Base-by-base conservation (phyloP, 345 rosid species). In the Corchorus capsularis region DNA sequence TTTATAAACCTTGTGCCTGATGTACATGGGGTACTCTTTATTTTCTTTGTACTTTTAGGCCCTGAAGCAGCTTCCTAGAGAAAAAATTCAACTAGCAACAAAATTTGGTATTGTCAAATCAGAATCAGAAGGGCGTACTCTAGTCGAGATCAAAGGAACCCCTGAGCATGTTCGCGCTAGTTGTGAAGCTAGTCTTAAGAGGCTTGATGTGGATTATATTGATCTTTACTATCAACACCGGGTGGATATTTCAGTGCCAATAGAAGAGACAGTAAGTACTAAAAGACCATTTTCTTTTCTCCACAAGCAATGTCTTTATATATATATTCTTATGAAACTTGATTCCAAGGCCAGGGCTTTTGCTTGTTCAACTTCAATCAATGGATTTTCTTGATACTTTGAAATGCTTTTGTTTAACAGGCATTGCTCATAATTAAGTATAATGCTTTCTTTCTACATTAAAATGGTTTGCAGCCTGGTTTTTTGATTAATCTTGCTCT, bases 141-240 rank as follows among this genome's bases (percentile, higher is more conserved):
- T 70, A 50, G n/a, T 80, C 56, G 75, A 43, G 20, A 75, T 84
- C 8, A 74, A 45, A 56, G 90, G 90, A 27, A 74, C 39, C 61
- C 89, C 92, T 62, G 78, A 75, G 27, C 73, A 89, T 35, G 86
- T 77, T 22, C 71, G 89, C n/a, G 57, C 75, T 72, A 83, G 87
- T 73, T 89, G 90, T 43, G 86, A 85, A 83, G 85, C 86, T 41
- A 86, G 87, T 69, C 85, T 85, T 7, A 65, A 72, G 71, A 76
- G 83, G 49, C 90, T 89, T 63, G 86, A 55, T 34, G 81, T 83
- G 49, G 85, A 86, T 46, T 83, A 83, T 62, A 79, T 86, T 70
- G 90, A 89, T 81, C 84, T 85, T 22, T 89, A 86, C 74, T 77
- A 78, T 73, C 89, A 81, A 75, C 89, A 86, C 54, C 81, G 84